Conservation (phyloP, 768 basidiomycete genomes). For the Boletus eberwhitei region DNA sequence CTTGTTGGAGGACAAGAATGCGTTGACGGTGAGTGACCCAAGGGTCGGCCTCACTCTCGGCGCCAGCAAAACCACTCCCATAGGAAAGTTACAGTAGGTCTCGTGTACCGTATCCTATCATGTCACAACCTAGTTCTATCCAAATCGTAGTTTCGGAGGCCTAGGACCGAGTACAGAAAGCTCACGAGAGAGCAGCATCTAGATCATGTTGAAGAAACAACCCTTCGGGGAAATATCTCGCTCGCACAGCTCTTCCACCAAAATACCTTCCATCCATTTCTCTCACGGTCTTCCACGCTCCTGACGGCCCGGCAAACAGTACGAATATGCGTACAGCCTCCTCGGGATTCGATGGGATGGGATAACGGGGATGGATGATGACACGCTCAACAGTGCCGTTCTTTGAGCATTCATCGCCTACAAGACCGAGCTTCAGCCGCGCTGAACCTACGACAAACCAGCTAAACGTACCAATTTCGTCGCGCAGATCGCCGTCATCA, state of each 20-base stretch:
- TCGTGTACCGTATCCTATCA: too few relatives aligned
- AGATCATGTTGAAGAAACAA: constrained; percentile 50
- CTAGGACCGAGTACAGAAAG: neutral
- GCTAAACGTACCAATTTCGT: constrained; percentile 72
- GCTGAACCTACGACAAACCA: neutral
- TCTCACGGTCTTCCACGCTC: constrained; percentile 94
- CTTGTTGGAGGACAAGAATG: too few relatives aligned
- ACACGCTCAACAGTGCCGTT: constrained; percentile 92
- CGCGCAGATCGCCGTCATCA: constrained; percentile 79
- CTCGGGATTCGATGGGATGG: constrained; percentile 59
- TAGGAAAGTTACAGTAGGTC: too few relatives aligned
- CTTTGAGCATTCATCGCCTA: constrained; percentile 89
- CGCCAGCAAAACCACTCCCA: too few relatives aligned
- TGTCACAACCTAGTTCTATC: too few relatives aligned
- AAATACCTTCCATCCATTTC: constrained; percentile 93
- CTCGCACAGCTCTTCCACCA: constrained; percentile 79
- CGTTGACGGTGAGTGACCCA: too few relatives aligned
- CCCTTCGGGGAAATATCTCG: constrained; percentile 74
- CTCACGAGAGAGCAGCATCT: constrained; percentile 36
- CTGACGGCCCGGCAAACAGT: constrained; percentile 84
- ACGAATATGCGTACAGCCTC: constrained; percentile 93
- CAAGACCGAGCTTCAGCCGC: neutral
- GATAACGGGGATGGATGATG: constrained; percentile 73
- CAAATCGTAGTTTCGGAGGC: too few relatives aligned
- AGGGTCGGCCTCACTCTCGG: too few relatives aligned